Evolutionary conservation across 2,329 filamentous ascomycete species (phyloP), one percentile per base, ranked within the genome.

Genomic region (Parafenestella ontariensis): DNA sequence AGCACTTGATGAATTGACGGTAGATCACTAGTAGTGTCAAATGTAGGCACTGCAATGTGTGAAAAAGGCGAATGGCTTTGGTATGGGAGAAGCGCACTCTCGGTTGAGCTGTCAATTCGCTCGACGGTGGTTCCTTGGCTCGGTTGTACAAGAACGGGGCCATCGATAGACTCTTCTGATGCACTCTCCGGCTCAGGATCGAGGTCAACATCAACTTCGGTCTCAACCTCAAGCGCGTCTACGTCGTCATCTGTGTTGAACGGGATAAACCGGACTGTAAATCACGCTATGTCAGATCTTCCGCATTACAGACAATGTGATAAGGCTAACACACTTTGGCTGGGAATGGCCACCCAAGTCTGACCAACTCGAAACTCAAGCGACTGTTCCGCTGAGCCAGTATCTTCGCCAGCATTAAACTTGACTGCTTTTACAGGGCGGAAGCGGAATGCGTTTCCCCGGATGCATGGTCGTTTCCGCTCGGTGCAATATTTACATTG

Each of bases 401-500:
- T 59, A 36, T 70, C 66, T 51, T 70, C 69, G 17, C 67, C 69
- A 10, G 69, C 69, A 52, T 71, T 71, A 52, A 69, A 71, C 46
- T 71, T 71, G 33, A 71, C 69, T 5, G 65, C 47, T 23, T 61
- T 71, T 17, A 71, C 69, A 23, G 65, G 65, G 3, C 69, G 63
- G 49, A 71, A 71, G 47, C 67, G 69, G 54, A 69, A 70, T 8
- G 67, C 62, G 46, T 70, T 70, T n/a, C 65, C 64, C 37, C 64
- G 59, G 40, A 71, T 62, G 56, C 69, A 71, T 17, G 61, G 53
- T 28, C 57, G 56, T 31, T 69, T 68, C 23, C 66, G 56, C 42
- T 70, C 67, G n/a, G 59, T 62, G 52, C 69, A 71, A 44, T 71
- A 69, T 49, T 68, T 69, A 59, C 69, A 70, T 45, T 65, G 64